Evolutionary conservation across 495 filamentous ascomycete genomes (phyloP).

Genomic region (Aspergillus diversus): DNA sequence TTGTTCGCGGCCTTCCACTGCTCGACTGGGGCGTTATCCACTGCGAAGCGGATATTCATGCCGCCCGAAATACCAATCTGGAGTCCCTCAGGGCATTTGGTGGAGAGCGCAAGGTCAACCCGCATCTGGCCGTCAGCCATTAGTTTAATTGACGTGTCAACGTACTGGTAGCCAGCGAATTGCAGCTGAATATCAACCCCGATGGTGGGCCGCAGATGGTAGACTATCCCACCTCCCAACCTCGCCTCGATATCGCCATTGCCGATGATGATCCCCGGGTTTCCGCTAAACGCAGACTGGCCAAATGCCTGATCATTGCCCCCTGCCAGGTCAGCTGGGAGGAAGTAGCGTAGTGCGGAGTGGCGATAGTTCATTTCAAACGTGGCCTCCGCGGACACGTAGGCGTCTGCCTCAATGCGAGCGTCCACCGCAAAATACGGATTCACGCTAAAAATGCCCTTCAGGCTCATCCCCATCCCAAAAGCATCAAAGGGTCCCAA

Average conservation of each 20-base stretch:
- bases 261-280: background rate
- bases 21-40: background rate
- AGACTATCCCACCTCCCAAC: background rate
- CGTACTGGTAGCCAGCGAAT: background rate
- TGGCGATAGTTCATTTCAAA: background rate
- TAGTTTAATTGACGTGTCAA: constrained; percentile 5
- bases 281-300: background rate
- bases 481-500: constrained; percentile 7
- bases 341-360: background rate
- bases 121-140: background rate
- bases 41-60: background rate
- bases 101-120: constrained; percentile 1
- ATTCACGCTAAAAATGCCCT: constrained; percentile 10
- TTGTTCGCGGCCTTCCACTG: too few species aligned
- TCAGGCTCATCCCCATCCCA: background rate
- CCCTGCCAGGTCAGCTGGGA: background rate
- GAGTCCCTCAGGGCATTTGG: background rate
- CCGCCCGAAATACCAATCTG: background rate
- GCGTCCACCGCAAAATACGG: constrained; percentile 8
- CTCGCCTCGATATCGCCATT: background rate
- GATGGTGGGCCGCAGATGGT: background rate
- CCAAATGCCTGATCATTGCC: too few species aligned
- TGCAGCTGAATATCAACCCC: constrained; percentile 3
- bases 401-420: constrained; percentile 1
- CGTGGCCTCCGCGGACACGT: constrained; percentile 1